Conservation (phyloP, 2,329 filamentous ascomycete genomes). For the Fusarium nanum region DNA sequence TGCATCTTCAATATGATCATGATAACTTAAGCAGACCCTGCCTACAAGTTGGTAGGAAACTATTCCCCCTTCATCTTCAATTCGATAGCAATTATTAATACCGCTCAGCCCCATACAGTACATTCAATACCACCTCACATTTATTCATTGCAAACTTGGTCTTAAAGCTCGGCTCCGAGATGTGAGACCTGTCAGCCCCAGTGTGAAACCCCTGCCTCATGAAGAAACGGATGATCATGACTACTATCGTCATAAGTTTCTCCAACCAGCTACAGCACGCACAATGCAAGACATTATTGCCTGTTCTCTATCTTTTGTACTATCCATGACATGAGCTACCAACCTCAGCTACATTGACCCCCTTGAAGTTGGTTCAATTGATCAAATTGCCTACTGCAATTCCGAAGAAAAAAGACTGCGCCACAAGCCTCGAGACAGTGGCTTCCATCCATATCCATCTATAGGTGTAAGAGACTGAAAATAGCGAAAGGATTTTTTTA, state of each 20-base stretch:
- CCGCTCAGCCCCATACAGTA: background rate
- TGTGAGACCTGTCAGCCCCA: constrained; percentile 3
- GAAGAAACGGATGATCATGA: constrained; percentile 26
- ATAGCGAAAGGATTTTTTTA: background rate
- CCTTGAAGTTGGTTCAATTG: background rate
- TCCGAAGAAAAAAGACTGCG: background rate
- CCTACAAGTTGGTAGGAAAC: background rate
- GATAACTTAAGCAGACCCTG: background rate
- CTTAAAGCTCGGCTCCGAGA: constrained; percentile 10
- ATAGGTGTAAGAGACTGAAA: background rate
- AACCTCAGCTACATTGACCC: background rate
- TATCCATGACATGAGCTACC: too few species aligned
- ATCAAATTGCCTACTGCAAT: background rate
- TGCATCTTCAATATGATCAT: background rate
- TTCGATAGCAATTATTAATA: background rate
- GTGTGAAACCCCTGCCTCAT: constrained; percentile 16
- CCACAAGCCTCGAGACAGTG: background rate
- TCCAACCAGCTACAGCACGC: background rate
- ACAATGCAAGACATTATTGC: background rate
- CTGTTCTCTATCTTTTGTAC: background rate
- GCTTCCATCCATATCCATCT: background rate
- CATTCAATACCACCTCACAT: background rate
- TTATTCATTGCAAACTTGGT: background rate
- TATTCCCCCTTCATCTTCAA: background rate
- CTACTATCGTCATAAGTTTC: constrained; percentile 2